These are phyloP conservation scores for Cadophora malorum DNA, from an alignment of 2,329 filamentous ascomycete genomes.

Conservation along the genomic window DNA sequence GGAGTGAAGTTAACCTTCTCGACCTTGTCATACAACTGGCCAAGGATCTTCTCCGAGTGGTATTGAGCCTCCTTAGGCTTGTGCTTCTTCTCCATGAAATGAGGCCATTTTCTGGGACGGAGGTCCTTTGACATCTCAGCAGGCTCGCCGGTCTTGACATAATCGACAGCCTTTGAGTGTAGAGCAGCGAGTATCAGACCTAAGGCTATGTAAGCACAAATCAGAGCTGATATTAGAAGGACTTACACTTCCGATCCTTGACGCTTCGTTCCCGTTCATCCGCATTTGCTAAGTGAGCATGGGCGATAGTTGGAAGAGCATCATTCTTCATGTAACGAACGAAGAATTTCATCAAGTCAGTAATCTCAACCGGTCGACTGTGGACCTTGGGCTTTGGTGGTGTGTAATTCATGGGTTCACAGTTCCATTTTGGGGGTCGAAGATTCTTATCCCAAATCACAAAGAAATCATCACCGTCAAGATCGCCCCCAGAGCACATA, in stretches of 20 bases:
- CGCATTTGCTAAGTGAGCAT: slow-evolving; percentile 79
- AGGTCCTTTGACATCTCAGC: slow-evolving; percentile 70
- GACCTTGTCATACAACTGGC: slow-evolving; percentile 82
- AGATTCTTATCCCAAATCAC: slow-evolving; percentile 87
- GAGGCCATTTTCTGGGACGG: slow-evolving; percentile 72
- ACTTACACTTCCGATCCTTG: slow-evolving; percentile 69
- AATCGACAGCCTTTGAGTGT: slow-evolving; percentile 93
- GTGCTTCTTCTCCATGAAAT: slow-evolving; percentile 81
- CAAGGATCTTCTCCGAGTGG: slow-evolving; percentile 73
- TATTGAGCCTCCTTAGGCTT: slow-evolving; percentile 60
- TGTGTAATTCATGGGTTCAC: slow-evolving; percentile 78
- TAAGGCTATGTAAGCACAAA: slow-evolving; percentile 41
- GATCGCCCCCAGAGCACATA: slow-evolving; percentile 95
- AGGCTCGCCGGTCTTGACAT: slow-evolving; percentile 84
- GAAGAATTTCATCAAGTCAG: slow-evolving; percentile 84
- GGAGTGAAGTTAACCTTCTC: slow-evolving; percentile 71
- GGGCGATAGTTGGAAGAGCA: slow-evolving; percentile 78
- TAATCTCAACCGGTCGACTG: slow-evolving; percentile 67
- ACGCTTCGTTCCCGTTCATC: slow-evolving; percentile 69
- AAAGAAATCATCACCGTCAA: slow-evolving; percentile 96
- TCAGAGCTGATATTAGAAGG: not conserved
- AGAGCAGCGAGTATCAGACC: slow-evolving; percentile 75
- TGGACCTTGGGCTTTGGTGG: slow-evolving; percentile 62
- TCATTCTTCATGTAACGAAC: slow-evolving; percentile 94
- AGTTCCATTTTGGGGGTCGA: slow-evolving; percentile 73